These are phyloP conservation scores for Rhinocladiella similis DNA, from an alignment of 2,329 filamentous ascomycete species.

Conservation along the genomic window DNA sequence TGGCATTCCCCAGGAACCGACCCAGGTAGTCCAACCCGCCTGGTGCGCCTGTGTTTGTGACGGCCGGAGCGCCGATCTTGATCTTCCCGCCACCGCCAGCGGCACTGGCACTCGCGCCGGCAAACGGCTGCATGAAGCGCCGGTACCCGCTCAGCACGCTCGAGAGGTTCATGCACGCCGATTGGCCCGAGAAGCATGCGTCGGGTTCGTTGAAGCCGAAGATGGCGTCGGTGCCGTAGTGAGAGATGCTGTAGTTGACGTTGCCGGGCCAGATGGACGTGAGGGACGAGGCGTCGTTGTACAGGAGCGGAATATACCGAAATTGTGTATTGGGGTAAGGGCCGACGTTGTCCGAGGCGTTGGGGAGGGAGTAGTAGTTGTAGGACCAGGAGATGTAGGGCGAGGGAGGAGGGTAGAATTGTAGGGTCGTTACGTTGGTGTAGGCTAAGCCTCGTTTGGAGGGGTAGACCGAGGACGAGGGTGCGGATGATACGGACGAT, in stretches of 20 bases:
- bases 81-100: conserved; percentile 13
- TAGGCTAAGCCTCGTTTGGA: conserved; percentile 40
- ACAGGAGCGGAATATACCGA: conserved; percentile 56
- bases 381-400: conserved; percentile 42
- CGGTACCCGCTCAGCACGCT: conserved; percentile 38
- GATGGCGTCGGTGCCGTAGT: conserved; percentile 38
- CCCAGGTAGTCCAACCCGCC: conserved; percentile 42
- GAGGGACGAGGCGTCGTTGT: conserved; percentile 48
- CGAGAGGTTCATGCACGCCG: conserved; percentile 37
- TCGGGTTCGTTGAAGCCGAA: conserved; percentile 51
- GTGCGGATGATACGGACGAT: conserved; percentile 1
- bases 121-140: conserved; percentile 41
- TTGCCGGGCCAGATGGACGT: conserved; percentile 38
- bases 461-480: conserved; percentile 5
- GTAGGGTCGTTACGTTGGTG: conserved; percentile 35
- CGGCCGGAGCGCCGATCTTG: conserved; percentile 42
- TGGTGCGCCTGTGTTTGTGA: conserved; percentile 37
- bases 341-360: conserved; percentile 38
- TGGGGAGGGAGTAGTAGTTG: conserved; percentile 41
- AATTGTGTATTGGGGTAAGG: conserved; percentile 36
- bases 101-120: conserved; percentile 31
- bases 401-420: conserved; percentile 16
- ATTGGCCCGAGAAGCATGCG: conserved; percentile 34
- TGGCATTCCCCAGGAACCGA: conserved; percentile 41
- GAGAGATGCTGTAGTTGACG: conserved; percentile 41